Percentiles rank a stretch among this genome's conserved stretches.
Conservation (phyloP, 2,329 filamentous ascomycete species). For the Exophiala alcalophila region DNA sequence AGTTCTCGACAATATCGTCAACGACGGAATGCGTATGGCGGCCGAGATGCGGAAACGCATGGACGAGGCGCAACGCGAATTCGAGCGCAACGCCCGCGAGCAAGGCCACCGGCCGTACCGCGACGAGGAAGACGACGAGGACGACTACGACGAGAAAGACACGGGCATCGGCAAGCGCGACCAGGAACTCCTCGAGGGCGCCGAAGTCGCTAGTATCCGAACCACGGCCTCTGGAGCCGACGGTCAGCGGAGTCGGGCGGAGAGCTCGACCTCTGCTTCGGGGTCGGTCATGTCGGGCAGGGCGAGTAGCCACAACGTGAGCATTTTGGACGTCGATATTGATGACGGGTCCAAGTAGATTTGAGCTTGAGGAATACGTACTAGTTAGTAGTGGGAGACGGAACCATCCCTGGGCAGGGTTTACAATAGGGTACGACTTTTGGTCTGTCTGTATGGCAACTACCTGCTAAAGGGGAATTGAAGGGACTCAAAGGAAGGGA, state of each 20-base stretch:
- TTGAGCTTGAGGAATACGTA: constrained; percentile 2
- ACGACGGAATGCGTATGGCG: constrained; percentile 93
- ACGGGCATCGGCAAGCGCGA: constrained; percentile 45
- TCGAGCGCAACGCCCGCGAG: constrained; percentile 75
- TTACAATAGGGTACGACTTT: too few relatives aligned
- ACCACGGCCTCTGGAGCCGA: constrained; percentile 29
- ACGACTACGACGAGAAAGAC: constrained; percentile 44
- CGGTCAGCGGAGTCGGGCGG: constrained; percentile 17
- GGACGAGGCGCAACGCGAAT: constrained; percentile 90
- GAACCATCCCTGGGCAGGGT: too few relatives aligned
- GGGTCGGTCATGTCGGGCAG: background rate
- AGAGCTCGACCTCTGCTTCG: constrained; percentile 10
- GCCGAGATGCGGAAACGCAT: constrained; percentile 87
- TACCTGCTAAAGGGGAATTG: too few relatives aligned
- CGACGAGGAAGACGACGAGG: constrained; percentile 55
- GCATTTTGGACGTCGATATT: constrained; percentile 21
- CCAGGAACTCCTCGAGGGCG: constrained; percentile 68
- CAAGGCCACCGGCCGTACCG: constrained; percentile 48
- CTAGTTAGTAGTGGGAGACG: too few relatives aligned
- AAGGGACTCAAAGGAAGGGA: background rate
- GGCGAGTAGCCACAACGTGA: constrained; percentile 10
- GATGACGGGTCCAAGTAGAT: constrained; percentile 13
- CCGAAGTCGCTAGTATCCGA: constrained; percentile 60
- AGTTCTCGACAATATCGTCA: constrained; percentile 95
- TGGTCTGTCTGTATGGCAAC: too few relatives aligned